A percentile compares a stretch with the other conserved stretches of the same genome.
These are phyloP conservation scores for Curvularia lunata DNA, from an alignment of 2,329 filamentous ascomycete species.

Conservation along the genomic window DNA sequence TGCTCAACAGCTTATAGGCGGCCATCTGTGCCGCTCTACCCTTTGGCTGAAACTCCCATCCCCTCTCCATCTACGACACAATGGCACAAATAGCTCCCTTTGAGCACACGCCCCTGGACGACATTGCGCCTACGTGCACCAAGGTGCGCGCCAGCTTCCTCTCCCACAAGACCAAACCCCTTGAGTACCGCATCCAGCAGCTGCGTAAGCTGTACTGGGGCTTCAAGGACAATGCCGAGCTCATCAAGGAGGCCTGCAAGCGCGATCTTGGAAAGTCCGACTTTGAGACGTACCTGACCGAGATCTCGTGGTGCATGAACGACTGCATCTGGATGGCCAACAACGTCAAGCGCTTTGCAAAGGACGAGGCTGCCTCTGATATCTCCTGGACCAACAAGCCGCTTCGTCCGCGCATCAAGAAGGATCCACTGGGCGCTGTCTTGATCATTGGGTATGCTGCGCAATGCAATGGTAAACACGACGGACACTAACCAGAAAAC, in stretches of 20 bases:
- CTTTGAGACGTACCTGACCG: conserved; percentile 75
- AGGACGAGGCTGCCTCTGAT: conserved; percentile 77
- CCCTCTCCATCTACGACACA: not conserved
- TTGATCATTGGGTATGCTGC: conserved; percentile 68
- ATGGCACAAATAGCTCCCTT: conserved; percentile 33
- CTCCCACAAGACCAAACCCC: conserved; percentile 78
- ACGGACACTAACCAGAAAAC: not conserved
- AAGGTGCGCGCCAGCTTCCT: conserved; percentile 72
- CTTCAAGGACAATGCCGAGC: conserved; percentile 75
- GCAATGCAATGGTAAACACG: not conserved
- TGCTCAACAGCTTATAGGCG: conserved; percentile 6
- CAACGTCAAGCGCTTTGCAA: conserved; percentile 80
- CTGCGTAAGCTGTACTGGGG: conserved; percentile 96
- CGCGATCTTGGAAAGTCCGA: conserved; percentile 78
- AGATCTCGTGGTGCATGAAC: conserved; percentile 79
- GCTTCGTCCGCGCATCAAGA: conserved; percentile 76
- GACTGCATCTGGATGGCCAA: conserved; percentile 81
- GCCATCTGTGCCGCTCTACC: conserved; percentile 2
- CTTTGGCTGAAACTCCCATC: not conserved
- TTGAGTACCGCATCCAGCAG: conserved; percentile 83
- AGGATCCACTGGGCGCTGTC: conserved; percentile 84
- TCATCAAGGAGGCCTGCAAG: conserved; percentile 75
- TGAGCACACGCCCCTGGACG: conserved; percentile 46
- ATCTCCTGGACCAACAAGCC: conserved; percentile 71
- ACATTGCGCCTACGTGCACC: conserved; percentile 49